Percentiles rank a stretch among this genome's conserved stretches.
phyloP scores from a whole-genome alignment of 2,329 filamentous ascomycete genomes.

The Epichloe baconii region DNA sequence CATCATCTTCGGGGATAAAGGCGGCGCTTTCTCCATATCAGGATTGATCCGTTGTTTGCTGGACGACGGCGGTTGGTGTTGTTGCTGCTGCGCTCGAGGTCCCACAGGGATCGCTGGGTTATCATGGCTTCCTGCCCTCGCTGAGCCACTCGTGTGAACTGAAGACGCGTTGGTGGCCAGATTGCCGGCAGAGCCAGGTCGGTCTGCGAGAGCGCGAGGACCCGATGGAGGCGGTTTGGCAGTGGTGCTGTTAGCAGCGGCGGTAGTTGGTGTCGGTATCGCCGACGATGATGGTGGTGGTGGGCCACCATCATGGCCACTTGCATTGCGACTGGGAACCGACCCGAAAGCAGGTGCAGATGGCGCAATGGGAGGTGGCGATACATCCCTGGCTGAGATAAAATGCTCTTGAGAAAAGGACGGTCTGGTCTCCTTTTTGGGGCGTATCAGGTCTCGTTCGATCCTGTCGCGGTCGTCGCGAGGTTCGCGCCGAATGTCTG shows the following conservation, averaged over 20 bases:
- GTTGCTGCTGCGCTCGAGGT: slow-evolving; percentile 34
- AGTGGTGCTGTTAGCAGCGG: background rate
- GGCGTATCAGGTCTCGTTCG: slow-evolving; percentile 33
- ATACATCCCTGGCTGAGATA: slow-evolving; percentile 35
- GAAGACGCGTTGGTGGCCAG: slow-evolving; percentile 9
- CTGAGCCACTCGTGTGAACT: slow-evolving; percentile 26
- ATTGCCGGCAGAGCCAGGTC: slow-evolving; percentile 31
- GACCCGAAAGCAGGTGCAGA: slow-evolving; percentile 46
- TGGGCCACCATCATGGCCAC: slow-evolving; percentile 15
- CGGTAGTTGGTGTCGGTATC: background rate
- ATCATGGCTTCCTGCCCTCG: slow-evolving; percentile 27
- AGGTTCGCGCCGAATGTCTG: slow-evolving; percentile 28
- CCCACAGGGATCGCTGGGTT: slow-evolving; percentile 38
- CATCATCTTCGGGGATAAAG: slow-evolving; percentile 38
- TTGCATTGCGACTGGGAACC: slow-evolving; percentile 33
- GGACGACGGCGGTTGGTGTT: slow-evolving; percentile 33
- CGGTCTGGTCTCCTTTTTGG: slow-evolving; percentile 35
- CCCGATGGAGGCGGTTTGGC: slow-evolving; percentile 38
- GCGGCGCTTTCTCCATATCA: slow-evolving; percentile 32
- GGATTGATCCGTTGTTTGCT: slow-evolving; percentile 50
- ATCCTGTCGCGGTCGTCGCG: slow-evolving; percentile 34
- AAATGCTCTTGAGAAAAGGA: slow-evolving; percentile 35
- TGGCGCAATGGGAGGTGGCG: slow-evolving; percentile 43
- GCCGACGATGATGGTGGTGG: slow-evolving; percentile 7
- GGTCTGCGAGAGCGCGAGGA: slow-evolving; percentile 38